Conservation (phyloP, 306 rosid species). For the Fagus sylvatica region DNA sequence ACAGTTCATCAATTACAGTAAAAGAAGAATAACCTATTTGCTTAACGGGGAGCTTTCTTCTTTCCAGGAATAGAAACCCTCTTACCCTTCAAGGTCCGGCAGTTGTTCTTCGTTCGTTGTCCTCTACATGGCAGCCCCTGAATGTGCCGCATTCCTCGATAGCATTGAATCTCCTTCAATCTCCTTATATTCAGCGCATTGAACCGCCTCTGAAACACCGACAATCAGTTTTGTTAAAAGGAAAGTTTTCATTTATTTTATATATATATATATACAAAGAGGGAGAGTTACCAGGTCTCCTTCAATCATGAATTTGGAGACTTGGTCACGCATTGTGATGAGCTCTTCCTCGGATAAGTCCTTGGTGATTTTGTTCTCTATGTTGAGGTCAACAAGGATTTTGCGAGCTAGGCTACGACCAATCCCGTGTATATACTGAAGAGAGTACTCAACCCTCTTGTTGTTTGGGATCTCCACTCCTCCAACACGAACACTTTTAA, state of each 20-base stretch:
- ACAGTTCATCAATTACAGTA: background rate
- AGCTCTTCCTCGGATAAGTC: slow-evolving; percentile 82
- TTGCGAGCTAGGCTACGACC: slow-evolving; percentile 67
- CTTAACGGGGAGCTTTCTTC: slow-evolving; percentile 65
- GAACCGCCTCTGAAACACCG: slow-evolving; percentile 67
- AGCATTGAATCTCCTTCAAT: slow-evolving; percentile 89
- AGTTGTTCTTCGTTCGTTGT: slow-evolving; percentile 89
- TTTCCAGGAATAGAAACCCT: slow-evolving; percentile 82
- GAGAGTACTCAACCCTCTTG: slow-evolving; percentile 78
- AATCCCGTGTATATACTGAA: slow-evolving; percentile 89
- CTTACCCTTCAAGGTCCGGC: slow-evolving; percentile 95
- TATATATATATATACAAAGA: background rate
- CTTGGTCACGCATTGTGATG: slow-evolving; percentile 70
- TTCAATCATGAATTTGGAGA: slow-evolving; percentile 83
- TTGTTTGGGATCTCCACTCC: slow-evolving; percentile 91
- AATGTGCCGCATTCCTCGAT: slow-evolving; percentile 85
- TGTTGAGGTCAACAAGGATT: slow-evolving; percentile 60
- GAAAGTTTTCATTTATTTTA: background rate
- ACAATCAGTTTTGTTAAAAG: slow-evolving; percentile 4
- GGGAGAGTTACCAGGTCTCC: slow-evolving; percentile 73
- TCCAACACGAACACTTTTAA: slow-evolving; percentile 79
- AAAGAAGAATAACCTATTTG: background rate
- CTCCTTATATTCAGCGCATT: slow-evolving; percentile 86
- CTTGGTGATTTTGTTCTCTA: slow-evolving; percentile 88
- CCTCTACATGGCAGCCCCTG: slow-evolving; percentile 95